phyloP scores from a whole-genome alignment of 192 early-diverging fungal species.

The Podila clonocystis region DNA sequence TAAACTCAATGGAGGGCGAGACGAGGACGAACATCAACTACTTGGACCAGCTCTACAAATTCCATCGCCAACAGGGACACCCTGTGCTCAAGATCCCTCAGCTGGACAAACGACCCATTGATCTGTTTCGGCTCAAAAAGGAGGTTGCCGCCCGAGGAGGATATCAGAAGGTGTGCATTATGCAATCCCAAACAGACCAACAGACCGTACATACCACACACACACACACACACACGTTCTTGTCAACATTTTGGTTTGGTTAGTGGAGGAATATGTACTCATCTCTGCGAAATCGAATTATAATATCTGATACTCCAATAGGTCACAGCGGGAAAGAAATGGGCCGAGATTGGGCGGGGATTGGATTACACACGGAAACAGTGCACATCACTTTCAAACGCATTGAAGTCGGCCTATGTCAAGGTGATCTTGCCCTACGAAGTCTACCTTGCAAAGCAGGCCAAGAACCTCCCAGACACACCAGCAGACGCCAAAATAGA shows the following conservation, averaged over 20 bases:
- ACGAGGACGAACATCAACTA: constrained; percentile 89
- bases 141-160: constrained; percentile 84
- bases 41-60: constrained; percentile 89
- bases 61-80: constrained; percentile 83
- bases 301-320: constrained; percentile 4
- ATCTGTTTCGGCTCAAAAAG: constrained; percentile 84
- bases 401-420: constrained; percentile 73
- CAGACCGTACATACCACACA: neutral
- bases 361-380: constrained; percentile 77
- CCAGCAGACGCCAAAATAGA: constrained; percentile 3
- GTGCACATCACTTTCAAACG: constrained; percentile 81
- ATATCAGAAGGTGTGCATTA: constrained; percentile 65
- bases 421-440: constrained; percentile 78
- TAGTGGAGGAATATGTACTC: too few species aligned
- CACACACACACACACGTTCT: too few species aligned
- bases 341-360: constrained; percentile 87
- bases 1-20: constrained; percentile 93
- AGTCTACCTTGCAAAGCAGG: constrained; percentile 67
- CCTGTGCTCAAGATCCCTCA: constrained; percentile 82
- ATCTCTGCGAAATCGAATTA: too few species aligned
- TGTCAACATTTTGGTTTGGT: neutral
- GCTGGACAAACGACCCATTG: constrained; percentile 86
- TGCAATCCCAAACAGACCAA: neutral
- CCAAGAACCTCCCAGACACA: constrained; percentile 13
- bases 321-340: constrained; percentile 80